Base-by-base conservation (phyloP, 768 basidiomycete species). In the Panaeolus papilionaceus region DNA sequence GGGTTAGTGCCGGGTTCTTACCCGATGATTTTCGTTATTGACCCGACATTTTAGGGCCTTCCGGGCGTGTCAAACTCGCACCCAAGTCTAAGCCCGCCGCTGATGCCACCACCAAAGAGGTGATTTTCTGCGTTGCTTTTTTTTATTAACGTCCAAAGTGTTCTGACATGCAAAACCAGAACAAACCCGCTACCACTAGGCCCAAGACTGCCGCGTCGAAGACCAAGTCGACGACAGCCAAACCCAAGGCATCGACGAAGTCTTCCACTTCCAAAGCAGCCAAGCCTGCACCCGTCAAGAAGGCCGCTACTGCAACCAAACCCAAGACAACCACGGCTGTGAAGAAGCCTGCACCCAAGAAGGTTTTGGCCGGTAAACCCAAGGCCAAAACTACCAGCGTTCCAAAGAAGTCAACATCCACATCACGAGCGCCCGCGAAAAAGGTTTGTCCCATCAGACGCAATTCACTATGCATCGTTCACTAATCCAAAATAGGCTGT, bases 41-140 rank as follows among this genome's bases (percentile, higher is more conserved):
- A 63, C 65, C 38, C 61, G 33, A 23, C 38, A 23, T 38, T 62
- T 67, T 61, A 94, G 84, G 87, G 38, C 83, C 85, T 2, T 88
- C 89, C 23, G 92, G 92, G 65, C 88, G 91, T 74, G 91, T 94
- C 69, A 93, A 92, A 76, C 85, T 93, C 23, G 85, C 89, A 23
- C 81, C 86, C 68, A 82, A 84, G 77, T 68, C 77, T n/a, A 81
- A 82, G 62, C 68, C 84, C 62, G 20, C 23, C 8, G 71, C 80
- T 23, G 79, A 80, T 37, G 69, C 77, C 38, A 75, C 80, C 33
- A 69, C 80, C 14, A 84, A 86, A 73, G 83, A 82, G 73, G 82
- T 84, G 65, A 11, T 11, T 42, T 11, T 11, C 65, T 69, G 10
- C n/a, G 65, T 28, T 75, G 69, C 66, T 66, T 71, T 23, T 23